Evolutionary conservation across 257 asterid genomes (phyloP).

Genomic region (Capsicum chinense): DNA sequence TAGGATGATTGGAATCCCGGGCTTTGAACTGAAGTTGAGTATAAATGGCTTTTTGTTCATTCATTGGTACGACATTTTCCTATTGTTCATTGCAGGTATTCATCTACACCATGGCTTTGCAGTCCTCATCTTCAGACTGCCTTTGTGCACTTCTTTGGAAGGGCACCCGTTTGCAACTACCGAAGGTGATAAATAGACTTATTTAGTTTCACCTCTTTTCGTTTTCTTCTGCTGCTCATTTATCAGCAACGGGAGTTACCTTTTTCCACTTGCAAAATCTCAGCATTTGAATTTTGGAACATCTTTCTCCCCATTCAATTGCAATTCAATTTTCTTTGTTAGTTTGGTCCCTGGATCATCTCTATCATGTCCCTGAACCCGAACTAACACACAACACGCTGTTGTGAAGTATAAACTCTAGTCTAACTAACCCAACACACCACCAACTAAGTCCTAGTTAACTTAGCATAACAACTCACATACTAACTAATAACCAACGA

Average conservation of each 20-base stretch:
- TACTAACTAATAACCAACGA: too few relatives aligned
- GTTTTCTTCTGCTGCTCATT: background rate
- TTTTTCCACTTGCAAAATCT: background rate
- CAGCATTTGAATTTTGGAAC: background rate
- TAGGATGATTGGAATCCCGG: background rate
- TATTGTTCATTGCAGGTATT: slow-evolving; percentile 50
- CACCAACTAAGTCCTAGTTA: too few relatives aligned
- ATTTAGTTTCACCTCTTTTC: background rate
- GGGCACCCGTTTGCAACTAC: slow-evolving; percentile 66
- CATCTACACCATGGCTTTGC: slow-evolving; percentile 85
- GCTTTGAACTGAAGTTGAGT: background rate
- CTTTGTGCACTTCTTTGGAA: slow-evolving; percentile 71
- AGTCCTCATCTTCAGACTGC: slow-evolving; percentile 92
- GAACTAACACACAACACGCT: too few relatives aligned
- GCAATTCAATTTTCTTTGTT: background rate
- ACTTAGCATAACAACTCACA: too few relatives aligned
- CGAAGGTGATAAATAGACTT: slow-evolving; percentile 56
- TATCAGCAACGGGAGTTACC: background rate
- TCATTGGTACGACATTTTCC: background rate
- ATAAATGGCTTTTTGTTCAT: background rate
- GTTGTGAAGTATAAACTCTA: too few relatives aligned
- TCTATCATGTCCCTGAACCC: too few relatives aligned
- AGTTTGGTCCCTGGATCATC: background rate
- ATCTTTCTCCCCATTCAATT: background rate
- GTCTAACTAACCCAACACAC: too few relatives aligned